These are phyloP conservation scores for Fusarium sp. DNA, from an alignment of 2,329 filamentous ascomycete species.

Conservation along the genomic window DNA sequence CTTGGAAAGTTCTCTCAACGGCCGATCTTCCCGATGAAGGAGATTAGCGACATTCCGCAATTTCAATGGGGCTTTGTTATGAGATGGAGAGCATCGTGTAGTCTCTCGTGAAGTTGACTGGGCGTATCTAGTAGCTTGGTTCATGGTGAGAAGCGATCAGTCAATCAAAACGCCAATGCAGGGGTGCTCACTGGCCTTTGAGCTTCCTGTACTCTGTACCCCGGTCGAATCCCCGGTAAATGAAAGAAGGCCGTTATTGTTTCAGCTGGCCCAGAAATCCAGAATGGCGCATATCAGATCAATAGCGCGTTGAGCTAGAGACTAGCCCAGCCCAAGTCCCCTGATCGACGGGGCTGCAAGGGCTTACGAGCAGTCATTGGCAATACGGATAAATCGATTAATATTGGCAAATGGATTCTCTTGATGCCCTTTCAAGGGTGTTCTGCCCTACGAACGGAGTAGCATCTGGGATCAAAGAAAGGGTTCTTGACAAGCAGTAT, in stretches of 20 bases:
- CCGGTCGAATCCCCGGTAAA: neutral
- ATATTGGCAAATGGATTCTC: neutral
- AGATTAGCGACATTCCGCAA: neutral
- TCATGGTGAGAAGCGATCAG: neutral
- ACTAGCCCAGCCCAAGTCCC: neutral
- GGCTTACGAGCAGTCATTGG: neutral
- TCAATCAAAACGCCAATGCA: neutral
- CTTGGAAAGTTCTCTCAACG: neutral
- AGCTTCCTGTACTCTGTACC: neutral
- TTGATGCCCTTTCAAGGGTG: neutral
- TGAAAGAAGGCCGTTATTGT: neutral
- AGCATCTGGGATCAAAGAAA: neutral
- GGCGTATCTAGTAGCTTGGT: neutral
- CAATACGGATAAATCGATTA: neutral
- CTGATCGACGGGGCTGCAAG: neutral
- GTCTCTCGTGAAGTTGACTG: neutral
- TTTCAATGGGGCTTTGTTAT: neutral
- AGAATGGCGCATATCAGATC: neutral
- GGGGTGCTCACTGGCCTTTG: neutral
- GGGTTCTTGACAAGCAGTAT: neutral
- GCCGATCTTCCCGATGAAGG: neutral
- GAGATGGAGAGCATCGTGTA: neutral
- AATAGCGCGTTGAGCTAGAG: constrained; percentile 4
- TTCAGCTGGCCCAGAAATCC: constrained; percentile 1
- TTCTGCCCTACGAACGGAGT: neutral